phyloP scores from a whole-genome alignment of 768 basidiomycete genomes.

The Podaxis sp. region DNA sequence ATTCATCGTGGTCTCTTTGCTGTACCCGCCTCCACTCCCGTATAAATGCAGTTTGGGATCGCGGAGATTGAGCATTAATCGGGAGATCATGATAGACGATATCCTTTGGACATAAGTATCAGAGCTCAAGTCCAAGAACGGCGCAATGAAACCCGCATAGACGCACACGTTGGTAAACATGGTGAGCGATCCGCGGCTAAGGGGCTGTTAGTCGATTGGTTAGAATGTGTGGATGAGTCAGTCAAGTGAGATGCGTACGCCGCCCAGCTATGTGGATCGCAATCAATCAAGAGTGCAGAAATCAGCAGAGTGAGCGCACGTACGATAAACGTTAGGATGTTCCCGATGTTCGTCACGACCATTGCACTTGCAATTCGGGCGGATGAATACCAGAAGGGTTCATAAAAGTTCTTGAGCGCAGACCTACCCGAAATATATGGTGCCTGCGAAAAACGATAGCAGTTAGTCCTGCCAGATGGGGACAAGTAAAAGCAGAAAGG shows the following conservation, averaged over 20 bases:
- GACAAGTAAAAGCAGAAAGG: background rate
- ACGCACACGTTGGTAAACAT: background rate
- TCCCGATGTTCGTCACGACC: slow-evolving; percentile 31
- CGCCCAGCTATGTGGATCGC: slow-evolving; percentile 25
- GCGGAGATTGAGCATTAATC: slow-evolving; percentile 5
- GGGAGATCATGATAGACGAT: background rate
- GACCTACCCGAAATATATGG: slow-evolving; percentile 37
- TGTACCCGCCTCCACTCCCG: background rate
- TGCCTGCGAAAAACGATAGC: slow-evolving; percentile 22
- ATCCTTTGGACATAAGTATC: background rate
- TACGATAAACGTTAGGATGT: slow-evolving; percentile 38
- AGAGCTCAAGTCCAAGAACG: background rate
- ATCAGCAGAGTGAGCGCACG: slow-evolving; percentile 6
- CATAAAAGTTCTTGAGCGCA: background rate
- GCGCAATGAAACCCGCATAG: background rate
- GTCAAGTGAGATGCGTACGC: slow-evolving; percentile 22
- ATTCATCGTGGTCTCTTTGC: background rate
- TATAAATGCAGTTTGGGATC: background rate
- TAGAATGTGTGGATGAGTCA: background rate
- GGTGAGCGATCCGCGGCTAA: background rate
- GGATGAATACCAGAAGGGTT: background rate
- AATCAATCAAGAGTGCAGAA: background rate
- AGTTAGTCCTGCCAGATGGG: background rate
- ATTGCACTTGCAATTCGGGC: slow-evolving; percentile 28
- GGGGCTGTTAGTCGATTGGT: background rate